A percentile compares a stretch with the other conserved stretches of the same genome.
Conservation (phyloP, 106 monocot species). For the Apostasia shenzhenica region DNA sequence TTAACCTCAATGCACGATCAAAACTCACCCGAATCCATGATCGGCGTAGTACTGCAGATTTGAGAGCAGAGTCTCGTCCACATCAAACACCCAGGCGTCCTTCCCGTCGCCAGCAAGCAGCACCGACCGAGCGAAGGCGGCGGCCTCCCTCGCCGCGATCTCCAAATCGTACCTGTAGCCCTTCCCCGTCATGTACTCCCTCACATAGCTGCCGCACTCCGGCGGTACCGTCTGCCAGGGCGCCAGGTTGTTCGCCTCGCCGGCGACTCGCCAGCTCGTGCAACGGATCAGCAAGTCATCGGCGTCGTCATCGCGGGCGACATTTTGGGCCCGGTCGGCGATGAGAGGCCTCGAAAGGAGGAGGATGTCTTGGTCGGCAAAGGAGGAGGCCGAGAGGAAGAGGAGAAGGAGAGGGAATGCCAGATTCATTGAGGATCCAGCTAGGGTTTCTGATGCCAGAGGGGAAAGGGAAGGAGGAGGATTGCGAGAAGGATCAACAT, state of each 20-base stretch:
- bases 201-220: slow-evolving; percentile 46
- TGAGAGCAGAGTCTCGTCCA: slow-evolving; percentile 88
- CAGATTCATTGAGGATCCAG: slow-evolving; percentile 1
- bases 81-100: slow-evolving; percentile 85
- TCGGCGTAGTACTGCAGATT: slow-evolving; percentile 68
- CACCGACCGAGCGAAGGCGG: slow-evolving; percentile 33
- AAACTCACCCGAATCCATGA: slow-evolving; percentile 51
- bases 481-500: too few species aligned
- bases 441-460: too few species aligned
- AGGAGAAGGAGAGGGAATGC: not conserved
- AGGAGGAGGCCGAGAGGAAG: not conserved
- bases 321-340: slow-evolving; percentile 1
- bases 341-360: slow-evolving; percentile 22
- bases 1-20: too few species aligned
- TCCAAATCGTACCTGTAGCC: slow-evolving; percentile 52
- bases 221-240: slow-evolving; percentile 49
- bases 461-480: too few species aligned
- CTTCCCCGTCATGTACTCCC: slow-evolving; percentile 51
- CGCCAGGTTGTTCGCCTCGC: slow-evolving; percentile 68
- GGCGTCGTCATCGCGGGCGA: not conserved
- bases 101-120: slow-evolving; percentile 39
- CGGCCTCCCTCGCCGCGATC: slow-evolving; percentile 43
- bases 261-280: slow-evolving; percentile 64
- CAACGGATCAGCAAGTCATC: slow-evolving; percentile 29
- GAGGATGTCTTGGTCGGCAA: not conserved